Conservation (phyloP, 176 grass and related monocot genomes). For the Neostapfia colusana region DNA sequence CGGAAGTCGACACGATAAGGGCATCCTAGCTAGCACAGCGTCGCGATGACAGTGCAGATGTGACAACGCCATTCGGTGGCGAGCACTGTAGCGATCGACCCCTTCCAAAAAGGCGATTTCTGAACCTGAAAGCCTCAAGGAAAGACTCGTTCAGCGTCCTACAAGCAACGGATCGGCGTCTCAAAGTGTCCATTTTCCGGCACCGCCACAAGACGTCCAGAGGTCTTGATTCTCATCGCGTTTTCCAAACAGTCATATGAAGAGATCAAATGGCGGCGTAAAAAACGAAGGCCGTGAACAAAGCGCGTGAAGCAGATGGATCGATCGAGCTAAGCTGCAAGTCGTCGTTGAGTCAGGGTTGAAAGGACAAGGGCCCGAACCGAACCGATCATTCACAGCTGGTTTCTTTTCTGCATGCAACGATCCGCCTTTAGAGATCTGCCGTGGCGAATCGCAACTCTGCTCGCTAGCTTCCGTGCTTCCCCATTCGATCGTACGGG, state of each 20-base stretch:
- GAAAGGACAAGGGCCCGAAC: constrained; percentile 32
- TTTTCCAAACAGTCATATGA: neutral
- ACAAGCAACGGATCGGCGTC: neutral
- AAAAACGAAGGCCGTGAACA: neutral
- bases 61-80: neutral
- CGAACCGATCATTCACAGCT: neutral
- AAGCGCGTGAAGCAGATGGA: neutral
- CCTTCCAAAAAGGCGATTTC: neutral
- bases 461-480: neutral
- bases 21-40: neutral
- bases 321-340: neutral
- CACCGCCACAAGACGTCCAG: neutral
- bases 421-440: constrained; percentile 20
- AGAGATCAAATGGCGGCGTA: constrained; percentile 1
- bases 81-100: neutral
- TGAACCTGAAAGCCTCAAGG: neutral
- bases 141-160: neutral
- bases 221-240: neutral
- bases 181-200: neutral
- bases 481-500: constrained; percentile 6
- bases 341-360: neutral
- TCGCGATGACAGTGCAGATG: neutral
- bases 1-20: constrained; percentile 16
- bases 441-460: constrained; percentile 47
- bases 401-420: neutral